Conservation (phyloP, 2,329 filamentous ascomycete species). For the Pyricularia sp. region DNA sequence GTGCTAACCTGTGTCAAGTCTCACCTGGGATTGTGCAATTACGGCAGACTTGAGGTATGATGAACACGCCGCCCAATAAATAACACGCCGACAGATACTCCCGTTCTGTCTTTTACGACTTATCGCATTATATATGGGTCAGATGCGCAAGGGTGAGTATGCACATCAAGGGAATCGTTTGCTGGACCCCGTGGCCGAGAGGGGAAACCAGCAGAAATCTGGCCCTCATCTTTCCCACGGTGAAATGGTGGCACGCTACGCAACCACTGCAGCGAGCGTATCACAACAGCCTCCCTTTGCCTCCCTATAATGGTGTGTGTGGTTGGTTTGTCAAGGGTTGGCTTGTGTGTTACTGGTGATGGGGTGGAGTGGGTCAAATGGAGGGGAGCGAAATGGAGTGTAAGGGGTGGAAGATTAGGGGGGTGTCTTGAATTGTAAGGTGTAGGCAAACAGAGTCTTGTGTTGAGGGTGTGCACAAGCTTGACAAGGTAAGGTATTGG, state of each 20-base stretch:
- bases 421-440: neutral
- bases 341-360: neutral
- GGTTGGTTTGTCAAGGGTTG: neutral
- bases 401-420: neutral
- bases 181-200: neutral
- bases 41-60: neutral
- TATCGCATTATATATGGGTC: neutral
- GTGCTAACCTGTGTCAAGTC: neutral
- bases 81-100: neutral
- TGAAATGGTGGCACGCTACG: neutral
- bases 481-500: no score
- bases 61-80: no score
- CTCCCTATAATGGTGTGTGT: neutral
- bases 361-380: neutral
- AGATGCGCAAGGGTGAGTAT: neutral
- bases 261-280: neutral
- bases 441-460: neutral
- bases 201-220: neutral
- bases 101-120: neutral
- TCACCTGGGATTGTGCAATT: neutral
- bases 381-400: neutral
- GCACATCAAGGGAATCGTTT: neutral
- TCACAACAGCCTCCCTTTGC: neutral
- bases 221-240: neutral
- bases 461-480: no score